Conservation (phyloP, 306 rosid species). For the Vigna hirtella region DNA sequence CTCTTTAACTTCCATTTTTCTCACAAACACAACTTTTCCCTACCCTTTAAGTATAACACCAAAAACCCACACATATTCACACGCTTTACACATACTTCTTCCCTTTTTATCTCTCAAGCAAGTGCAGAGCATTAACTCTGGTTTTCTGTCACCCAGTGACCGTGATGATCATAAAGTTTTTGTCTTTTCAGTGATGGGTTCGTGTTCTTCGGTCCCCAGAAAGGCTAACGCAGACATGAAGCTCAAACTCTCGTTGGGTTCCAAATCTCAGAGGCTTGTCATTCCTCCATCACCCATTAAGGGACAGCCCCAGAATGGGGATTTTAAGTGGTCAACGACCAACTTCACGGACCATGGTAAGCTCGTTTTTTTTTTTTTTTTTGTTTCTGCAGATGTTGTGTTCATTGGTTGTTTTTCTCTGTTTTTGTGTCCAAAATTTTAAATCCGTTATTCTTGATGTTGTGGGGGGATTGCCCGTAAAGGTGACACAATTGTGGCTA, state of each 20-base stretch:
- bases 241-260: slow-evolving; percentile 56
- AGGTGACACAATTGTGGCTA: background rate
- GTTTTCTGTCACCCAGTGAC: slow-evolving; percentile 29
- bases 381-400: slow-evolving; percentile 19
- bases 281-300: slow-evolving; percentile 72
- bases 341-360: slow-evolving; percentile 56
- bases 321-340: slow-evolving; percentile 51
- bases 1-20: slow-evolving; percentile 36
- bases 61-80: slow-evolving; percentile 1
- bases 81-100: background rate
- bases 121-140: slow-evolving; percentile 35
- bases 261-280: slow-evolving; percentile 59
- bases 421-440: background rate
- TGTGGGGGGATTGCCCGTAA: background rate
- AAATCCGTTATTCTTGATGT: background rate
- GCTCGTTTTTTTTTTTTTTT: background rate
- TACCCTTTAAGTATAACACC: slow-evolving; percentile 55
- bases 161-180: slow-evolving; percentile 50
- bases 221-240: slow-evolving; percentile 66
- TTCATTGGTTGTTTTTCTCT: slow-evolving; percentile 27
- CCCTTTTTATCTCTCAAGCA: slow-evolving; percentile 22
- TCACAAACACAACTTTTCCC: slow-evolving; percentile 33
- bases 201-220: slow-evolving; percentile 66
- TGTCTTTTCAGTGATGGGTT: slow-evolving; percentile 68
- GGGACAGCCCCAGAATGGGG: slow-evolving; percentile 50